Evolutionary conservation across 306 rosid genomes (phyloP).

Genomic region (Bauhinia variegata): DNA sequence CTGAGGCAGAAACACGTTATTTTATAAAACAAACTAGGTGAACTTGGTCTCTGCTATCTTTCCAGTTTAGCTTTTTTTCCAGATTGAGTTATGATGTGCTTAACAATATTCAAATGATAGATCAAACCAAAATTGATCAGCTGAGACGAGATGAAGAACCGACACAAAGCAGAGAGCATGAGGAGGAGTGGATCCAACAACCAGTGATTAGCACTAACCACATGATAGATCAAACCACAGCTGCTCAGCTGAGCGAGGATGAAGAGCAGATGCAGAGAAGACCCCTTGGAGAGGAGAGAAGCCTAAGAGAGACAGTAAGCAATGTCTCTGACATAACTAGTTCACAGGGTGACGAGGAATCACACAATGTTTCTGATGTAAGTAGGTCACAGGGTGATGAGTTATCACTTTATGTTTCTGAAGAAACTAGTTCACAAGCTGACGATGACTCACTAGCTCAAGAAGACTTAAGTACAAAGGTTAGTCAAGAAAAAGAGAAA

Average conservation of each 20-base stretch:
- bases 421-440: too few species aligned
- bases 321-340: too few species aligned
- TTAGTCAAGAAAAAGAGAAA: too few species aligned
- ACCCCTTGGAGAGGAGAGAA: conserved; percentile 18
- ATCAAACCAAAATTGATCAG: conserved; percentile 33
- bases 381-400: too few species aligned
- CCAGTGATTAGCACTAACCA: not conserved
- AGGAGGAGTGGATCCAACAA: not conserved
- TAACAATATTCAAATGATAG: conserved; percentile 35
- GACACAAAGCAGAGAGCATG: not conserved
- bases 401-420: too few species aligned
- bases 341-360: too few species aligned
- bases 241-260: conserved; percentile 18
- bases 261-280: conserved; percentile 19
- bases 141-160: not conserved
- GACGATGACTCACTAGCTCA: too few species aligned
- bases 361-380: too few species aligned
- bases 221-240: not conserved
- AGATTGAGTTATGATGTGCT: not conserved
- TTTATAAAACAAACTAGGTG: conserved; percentile 8
- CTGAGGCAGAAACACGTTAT: not conserved
- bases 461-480: too few species aligned
- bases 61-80: not conserved
- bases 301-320: not conserved
- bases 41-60: conserved; percentile 2